Percentiles rank a stretch among this genome's conserved stretches.
phyloP scores from a whole-genome alignment of 1,284 basidiomycete genomes.

The Leccinum pachyderme region DNA sequence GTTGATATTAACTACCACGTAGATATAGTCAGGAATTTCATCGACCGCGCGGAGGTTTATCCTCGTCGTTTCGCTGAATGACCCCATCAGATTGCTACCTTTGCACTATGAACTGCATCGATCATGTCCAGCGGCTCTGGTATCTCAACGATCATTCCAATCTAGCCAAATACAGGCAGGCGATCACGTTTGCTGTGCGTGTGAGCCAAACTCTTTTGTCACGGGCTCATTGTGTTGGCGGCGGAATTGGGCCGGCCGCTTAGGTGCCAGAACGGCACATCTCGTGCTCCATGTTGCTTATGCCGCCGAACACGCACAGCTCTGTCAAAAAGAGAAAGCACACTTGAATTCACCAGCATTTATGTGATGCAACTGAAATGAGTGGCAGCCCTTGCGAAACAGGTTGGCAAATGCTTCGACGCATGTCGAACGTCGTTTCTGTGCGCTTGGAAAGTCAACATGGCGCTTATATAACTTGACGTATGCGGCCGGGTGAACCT shows the following conservation, averaged over 20 bases:
- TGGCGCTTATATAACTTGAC: not conserved
- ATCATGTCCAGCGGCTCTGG: not conserved
- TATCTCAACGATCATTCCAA: not conserved
- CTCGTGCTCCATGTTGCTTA: not conserved
- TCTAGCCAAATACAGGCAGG: not conserved
- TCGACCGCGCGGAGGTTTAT: too few relatives aligned
- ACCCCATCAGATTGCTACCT: not conserved
- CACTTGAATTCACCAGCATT: not conserved
- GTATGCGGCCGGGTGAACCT: not conserved
- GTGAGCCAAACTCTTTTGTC: constrained; percentile 3
- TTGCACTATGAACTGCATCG: not conserved
- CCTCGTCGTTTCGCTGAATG: not conserved
- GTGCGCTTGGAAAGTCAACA: not conserved
- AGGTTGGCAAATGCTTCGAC: not conserved
- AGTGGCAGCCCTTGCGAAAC: not conserved
- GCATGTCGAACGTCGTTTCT: not conserved
- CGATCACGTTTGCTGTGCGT: constrained; percentile 13
- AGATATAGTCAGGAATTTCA: too few relatives aligned
- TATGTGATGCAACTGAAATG: not conserved
- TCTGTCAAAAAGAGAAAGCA: not conserved
- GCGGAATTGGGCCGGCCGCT: not conserved
- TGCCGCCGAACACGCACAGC: not conserved
- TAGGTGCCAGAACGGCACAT: not conserved
- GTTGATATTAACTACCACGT: too few relatives aligned
- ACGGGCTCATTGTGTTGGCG: not conserved